Percentiles rank a stretch among this genome's conserved stretches.
Conservation (phyloP, 2,329 filamentous ascomycete genomes). For the Colletotrichum falcatum region DNA sequence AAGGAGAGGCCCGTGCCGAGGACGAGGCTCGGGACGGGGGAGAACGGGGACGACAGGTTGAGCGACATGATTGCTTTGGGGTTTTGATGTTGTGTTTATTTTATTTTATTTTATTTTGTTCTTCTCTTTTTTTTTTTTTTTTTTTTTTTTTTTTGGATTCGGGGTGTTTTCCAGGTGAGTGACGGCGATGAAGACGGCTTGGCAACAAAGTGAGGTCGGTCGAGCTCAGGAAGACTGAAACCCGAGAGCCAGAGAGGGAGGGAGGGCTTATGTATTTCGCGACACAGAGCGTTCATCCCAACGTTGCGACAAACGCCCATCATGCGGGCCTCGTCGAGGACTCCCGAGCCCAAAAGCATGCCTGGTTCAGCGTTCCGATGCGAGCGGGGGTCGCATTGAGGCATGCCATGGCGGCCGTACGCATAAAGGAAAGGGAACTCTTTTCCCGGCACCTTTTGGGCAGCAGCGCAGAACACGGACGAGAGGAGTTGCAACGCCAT, state of each 20-base stretch:
- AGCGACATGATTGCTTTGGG: not conserved
- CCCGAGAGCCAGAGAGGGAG: not conserved
- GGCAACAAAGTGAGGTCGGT: not conserved
- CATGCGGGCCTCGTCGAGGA: conserved; percentile 14
- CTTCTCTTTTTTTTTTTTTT: too few species aligned
- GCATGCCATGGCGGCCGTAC: not conserved
- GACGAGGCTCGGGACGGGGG: conserved; percentile 37
- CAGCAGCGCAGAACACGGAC: not conserved
- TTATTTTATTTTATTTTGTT: too few species aligned
- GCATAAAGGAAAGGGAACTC: not conserved
- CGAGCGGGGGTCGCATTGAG: conserved; percentile 16
- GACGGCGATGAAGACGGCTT: not conserved
- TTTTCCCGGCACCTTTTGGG: not conserved
- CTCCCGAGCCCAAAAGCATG: conserved; percentile 23
- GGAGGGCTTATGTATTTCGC: conserved; percentile 18
- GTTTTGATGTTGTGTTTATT: too few species aligned
- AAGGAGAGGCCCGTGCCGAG: conserved; percentile 45
- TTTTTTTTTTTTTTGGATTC: too few species aligned
- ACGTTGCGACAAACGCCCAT: not conserved
- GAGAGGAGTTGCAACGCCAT: not conserved
- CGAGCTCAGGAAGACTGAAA: not conserved
- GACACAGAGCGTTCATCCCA: conserved; percentile 21
- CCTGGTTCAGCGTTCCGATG: conserved; percentile 27
- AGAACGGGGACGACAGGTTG: conserved; percentile 30
- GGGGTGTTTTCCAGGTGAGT: not conserved